Percentiles rank a stretch among this genome's conserved stretches.
These are phyloP conservation scores for Amaranthus tricolor DNA, from an alignment of 179 eudicot genomes.

Conservation along the genomic window DNA sequence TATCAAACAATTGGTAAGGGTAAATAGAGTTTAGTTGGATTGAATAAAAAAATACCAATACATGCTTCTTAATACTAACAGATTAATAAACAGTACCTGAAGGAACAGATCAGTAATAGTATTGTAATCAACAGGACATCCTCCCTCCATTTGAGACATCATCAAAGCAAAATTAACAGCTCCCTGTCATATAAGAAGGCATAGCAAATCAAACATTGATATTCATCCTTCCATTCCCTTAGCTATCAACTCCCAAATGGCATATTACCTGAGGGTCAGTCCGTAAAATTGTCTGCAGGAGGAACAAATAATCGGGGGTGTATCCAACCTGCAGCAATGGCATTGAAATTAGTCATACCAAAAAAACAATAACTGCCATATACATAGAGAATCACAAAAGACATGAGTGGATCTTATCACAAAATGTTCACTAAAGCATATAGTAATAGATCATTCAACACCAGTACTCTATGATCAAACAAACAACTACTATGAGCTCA, in stretches of 20 bases:
- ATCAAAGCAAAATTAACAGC: slow-evolving; percentile 97
- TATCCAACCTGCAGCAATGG: slow-evolving; percentile 75
- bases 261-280: slow-evolving; percentile 85
- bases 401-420: not conserved
- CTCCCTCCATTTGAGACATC: slow-evolving; percentile 99
- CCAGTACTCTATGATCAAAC: not conserved
- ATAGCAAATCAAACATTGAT: not conserved
- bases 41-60: not conserved
- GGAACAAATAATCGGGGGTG: slow-evolving; percentile 92
- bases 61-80: not conserved
- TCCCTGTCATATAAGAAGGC: slow-evolving; percentile 52
- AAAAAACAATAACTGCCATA: not conserved
- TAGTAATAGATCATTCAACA: not conserved
- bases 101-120: slow-evolving; percentile 96
- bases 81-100: slow-evolving; percentile 47
- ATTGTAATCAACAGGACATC: slow-evolving; percentile 95
- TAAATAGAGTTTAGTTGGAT: no score
- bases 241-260: not conserved
- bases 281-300: slow-evolving; percentile 94
- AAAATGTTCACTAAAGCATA: no score
- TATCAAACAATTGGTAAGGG: not conserved
- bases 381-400: not conserved
- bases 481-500: not conserved
- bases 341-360: not conserved
- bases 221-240: not conserved